Evolutionary conservation across 106 monocot genomes (phyloP).

Genomic region (Agapanthus africanus): DNA sequence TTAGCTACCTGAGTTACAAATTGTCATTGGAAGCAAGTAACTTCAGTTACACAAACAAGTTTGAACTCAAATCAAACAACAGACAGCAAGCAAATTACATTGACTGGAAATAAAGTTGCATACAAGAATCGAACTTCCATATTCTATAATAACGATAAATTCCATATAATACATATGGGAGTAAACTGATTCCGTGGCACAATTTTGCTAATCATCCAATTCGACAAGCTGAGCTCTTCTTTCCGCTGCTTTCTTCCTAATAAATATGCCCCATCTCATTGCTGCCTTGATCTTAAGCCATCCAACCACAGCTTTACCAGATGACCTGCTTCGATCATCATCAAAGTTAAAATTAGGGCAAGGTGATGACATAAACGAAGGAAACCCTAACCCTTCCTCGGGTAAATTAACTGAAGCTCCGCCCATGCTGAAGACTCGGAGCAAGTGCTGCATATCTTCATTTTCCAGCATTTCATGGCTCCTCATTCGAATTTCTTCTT

Average conservation of each 20-base stretch:
- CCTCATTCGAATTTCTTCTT: conserved; percentile 75
- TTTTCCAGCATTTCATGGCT: conserved; percentile 85
- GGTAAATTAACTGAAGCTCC: conserved; percentile 33
- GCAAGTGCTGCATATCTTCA: conserved; percentile 80
- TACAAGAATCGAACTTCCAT: neutral
- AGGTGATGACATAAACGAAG: conserved; percentile 51
- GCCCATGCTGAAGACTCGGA: conserved; percentile 67
- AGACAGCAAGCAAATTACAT: neutral
- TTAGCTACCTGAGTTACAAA: too few relatives aligned
- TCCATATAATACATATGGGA: neutral
- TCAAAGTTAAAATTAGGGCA: conserved; percentile 54
- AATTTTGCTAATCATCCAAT: conserved; percentile 47
- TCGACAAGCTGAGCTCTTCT: conserved; percentile 87
- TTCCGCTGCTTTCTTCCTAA: conserved; percentile 89
- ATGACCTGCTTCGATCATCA: conserved; percentile 47
- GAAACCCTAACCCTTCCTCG: conserved; percentile 58
- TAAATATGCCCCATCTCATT: conserved; percentile 98
- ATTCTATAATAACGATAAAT: too few relatives aligned
- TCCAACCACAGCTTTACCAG: conserved; percentile 89
- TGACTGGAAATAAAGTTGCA: too few relatives aligned
- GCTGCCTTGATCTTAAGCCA: conserved; percentile 99
- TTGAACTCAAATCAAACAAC: neutral
- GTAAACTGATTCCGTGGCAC: neutral
- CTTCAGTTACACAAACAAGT: neutral
- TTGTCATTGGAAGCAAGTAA: too few relatives aligned